Percentiles rank a stretch among this genome's conserved stretches.
These are phyloP conservation scores for Peronosclerospora sorghi DNA, from an alignment of 352 stramenopile genomes.

Conservation along the genomic window DNA sequence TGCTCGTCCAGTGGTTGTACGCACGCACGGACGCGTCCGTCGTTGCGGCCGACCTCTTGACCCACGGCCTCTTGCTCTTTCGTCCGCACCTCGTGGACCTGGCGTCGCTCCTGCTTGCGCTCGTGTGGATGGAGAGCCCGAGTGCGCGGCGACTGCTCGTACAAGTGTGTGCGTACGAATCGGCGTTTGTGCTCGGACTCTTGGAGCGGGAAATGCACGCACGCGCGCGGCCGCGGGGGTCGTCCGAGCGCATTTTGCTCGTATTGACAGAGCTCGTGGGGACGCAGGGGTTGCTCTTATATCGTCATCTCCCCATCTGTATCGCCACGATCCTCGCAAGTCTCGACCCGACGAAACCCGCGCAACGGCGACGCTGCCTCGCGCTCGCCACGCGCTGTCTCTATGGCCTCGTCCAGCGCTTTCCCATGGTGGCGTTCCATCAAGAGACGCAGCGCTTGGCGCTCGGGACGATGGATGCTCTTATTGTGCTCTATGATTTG, in stretches of 20 bases:
- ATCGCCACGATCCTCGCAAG: constrained; percentile 82
- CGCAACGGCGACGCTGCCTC: constrained; percentile 66
- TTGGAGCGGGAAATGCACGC: constrained; percentile 81
- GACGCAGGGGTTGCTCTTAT: constrained; percentile 76
- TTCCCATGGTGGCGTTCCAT: constrained; percentile 85
- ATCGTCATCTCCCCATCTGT: constrained; percentile 65
- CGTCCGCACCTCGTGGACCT: constrained; percentile 71
- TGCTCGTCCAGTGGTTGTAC: constrained; percentile 55
- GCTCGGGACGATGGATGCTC: constrained; percentile 77
- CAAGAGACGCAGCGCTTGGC: constrained; percentile 78
- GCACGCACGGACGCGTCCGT: constrained; percentile 54
- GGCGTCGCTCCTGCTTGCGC: constrained; percentile 59
- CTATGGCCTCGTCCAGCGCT: constrained; percentile 69
- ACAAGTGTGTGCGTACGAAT: constrained; percentile 66
- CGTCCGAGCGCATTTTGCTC: constrained; percentile 63
- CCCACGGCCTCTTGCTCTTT: constrained; percentile 78
- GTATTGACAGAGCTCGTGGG: constrained; percentile 79
- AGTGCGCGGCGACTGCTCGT: constrained; percentile 68
- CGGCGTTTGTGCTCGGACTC: constrained; percentile 60
- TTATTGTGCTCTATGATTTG: constrained; percentile 84
- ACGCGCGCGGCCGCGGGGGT: constrained; percentile 48
- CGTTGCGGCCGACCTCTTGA: constrained; percentile 65
- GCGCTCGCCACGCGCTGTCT: constrained; percentile 69
- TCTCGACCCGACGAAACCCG: constrained; percentile 75
- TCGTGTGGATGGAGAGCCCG: constrained; percentile 66